Evolutionary conservation across 805 yeast species (phyloP).

Genomic region (Metschnikowia bowlesiae): DNA sequence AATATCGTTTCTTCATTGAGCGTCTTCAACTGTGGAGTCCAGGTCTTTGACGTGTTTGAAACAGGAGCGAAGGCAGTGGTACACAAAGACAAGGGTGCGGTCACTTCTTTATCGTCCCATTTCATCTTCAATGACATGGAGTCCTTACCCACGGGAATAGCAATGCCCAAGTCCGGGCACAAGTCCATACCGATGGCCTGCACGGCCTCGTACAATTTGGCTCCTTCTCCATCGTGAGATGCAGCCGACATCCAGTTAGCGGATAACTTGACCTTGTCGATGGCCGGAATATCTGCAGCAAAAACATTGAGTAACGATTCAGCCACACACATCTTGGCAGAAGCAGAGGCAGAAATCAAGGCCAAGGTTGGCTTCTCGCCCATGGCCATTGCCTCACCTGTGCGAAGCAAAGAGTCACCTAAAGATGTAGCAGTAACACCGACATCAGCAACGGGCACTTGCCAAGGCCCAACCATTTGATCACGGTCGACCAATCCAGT

Average conservation of each 20-base stretch:
- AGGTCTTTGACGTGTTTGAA: conserved; percentile 74
- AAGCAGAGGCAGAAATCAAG: conserved; percentile 79
- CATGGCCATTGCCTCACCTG: conserved; percentile 98
- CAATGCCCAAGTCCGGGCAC: conserved; percentile 87
- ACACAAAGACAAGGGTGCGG: conserved; percentile 90
- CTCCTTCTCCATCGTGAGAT: conserved; percentile 90
- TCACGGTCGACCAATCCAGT: conserved; percentile 96
- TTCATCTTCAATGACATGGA: conserved; percentile 99
- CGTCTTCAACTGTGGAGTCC: conserved; percentile 83
- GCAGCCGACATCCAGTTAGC: conserved; percentile 99
- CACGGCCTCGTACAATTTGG: conserved; percentile 92
- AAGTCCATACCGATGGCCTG: conserved; percentile 92
- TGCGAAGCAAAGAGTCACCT: conserved; percentile 61
- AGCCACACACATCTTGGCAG: conserved; percentile 94
- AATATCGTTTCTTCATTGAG: conserved; percentile 52
- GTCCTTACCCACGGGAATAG: conserved; percentile 98
- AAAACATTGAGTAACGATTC: conserved; percentile 83
- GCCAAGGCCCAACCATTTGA: conserved; percentile 99
- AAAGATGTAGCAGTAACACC: conserved; percentile 92
- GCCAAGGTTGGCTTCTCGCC: conserved; percentile 95
- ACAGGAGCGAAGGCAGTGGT: conserved; percentile 93
- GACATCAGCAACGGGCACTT: conserved; percentile 96
- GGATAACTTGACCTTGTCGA: conserved; percentile 75
- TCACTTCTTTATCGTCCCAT: conserved; percentile 89
- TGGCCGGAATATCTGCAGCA: conserved; percentile 81